These are phyloP conservation scores for Globisporangium nunn DNA, from an alignment of 352 stramenopile genomes.

Conservation along the genomic window DNA sequence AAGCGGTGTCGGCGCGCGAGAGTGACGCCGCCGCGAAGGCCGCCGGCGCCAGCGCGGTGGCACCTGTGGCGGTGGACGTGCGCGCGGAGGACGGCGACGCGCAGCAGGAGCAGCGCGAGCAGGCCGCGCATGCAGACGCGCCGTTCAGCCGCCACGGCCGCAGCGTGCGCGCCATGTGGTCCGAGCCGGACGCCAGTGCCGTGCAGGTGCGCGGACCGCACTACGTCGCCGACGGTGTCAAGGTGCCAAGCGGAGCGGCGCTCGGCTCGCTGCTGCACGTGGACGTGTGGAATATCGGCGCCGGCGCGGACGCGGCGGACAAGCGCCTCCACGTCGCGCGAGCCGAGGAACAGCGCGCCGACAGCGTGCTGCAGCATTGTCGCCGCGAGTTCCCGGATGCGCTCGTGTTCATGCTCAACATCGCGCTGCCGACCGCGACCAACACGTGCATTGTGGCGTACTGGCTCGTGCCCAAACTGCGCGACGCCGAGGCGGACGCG, in stretches of 20 bases:
- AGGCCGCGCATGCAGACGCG: conserved; percentile 19
- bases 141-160: conserved; percentile 26
- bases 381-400: conserved; percentile 34
- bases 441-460: conserved; percentile 75
- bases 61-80: conserved; percentile 4
- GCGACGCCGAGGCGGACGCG: conserved; percentile 6
- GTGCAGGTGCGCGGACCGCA: conserved; percentile 46
- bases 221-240: conserved; percentile 55
- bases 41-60: not conserved
- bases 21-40: conserved; percentile 7
- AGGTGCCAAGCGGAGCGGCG: conserved; percentile 31
- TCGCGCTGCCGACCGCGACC: conserved; percentile 66
- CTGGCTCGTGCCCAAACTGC: conserved; percentile 43
- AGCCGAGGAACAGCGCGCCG: conserved; percentile 26
- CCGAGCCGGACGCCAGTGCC: conserved; percentile 36
- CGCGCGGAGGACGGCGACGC: conserved; percentile 8
- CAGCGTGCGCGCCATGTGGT: conserved; percentile 51
- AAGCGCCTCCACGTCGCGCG: conserved; percentile 50
- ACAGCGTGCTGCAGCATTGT: conserved; percentile 49
- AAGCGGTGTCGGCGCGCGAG: conserved; percentile 10
- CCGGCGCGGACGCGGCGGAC: conserved; percentile 18
- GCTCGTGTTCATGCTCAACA: conserved; percentile 84
- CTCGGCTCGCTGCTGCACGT: conserved; percentile 59
- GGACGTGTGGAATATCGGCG: conserved; percentile 41
- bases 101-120: not conserved